Conservation (phyloP, 495 filamentous ascomycete species). For the Ascodesmis nigricans region DNA sequence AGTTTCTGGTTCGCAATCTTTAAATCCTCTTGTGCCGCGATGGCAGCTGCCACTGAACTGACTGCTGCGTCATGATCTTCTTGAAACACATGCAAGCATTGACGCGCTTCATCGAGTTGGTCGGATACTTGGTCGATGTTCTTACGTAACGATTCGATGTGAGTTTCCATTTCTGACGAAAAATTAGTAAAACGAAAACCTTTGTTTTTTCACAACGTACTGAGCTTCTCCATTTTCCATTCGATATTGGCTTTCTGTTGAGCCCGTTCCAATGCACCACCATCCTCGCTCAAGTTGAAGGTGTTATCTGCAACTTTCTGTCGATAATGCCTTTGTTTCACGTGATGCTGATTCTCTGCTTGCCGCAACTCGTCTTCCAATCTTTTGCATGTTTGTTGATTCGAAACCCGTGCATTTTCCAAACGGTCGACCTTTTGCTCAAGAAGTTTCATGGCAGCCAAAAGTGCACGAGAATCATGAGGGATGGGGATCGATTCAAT, state of each 20-base stretch:
- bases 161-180: slow-evolving; percentile 39
- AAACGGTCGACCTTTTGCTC: slow-evolving; percentile 42
- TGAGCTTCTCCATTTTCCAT: slow-evolving; percentile 18
- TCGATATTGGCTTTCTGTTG: slow-evolving; percentile 23
- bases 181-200: no score
- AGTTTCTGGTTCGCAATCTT: slow-evolving; percentile 34
- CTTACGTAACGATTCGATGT: slow-evolving; percentile 33
- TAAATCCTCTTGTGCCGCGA: slow-evolving; percentile 38
- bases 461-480: slow-evolving; percentile 44
- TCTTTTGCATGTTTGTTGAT: slow-evolving; percentile 33
- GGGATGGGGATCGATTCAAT: slow-evolving; percentile 43
- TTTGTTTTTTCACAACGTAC: no score
- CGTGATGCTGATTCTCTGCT: slow-evolving; percentile 27
- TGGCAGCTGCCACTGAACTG: slow-evolving; percentile 39
- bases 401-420: slow-evolving; percentile 37
- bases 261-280: slow-evolving; percentile 17
- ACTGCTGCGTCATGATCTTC: slow-evolving; percentile 45
- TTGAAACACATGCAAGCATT: no score
- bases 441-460: slow-evolving; percentile 42
- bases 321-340: slow-evolving; percentile 27
- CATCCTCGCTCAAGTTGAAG: slow-evolving; percentile 24
- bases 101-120: no score
- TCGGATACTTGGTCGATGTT: slow-evolving; percentile 37
- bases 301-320: slow-evolving; percentile 16
- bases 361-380: slow-evolving; percentile 37